Base-by-base conservation (phyloP, 768 basidiomycete species). In the Roridomyces roridus region DNA sequence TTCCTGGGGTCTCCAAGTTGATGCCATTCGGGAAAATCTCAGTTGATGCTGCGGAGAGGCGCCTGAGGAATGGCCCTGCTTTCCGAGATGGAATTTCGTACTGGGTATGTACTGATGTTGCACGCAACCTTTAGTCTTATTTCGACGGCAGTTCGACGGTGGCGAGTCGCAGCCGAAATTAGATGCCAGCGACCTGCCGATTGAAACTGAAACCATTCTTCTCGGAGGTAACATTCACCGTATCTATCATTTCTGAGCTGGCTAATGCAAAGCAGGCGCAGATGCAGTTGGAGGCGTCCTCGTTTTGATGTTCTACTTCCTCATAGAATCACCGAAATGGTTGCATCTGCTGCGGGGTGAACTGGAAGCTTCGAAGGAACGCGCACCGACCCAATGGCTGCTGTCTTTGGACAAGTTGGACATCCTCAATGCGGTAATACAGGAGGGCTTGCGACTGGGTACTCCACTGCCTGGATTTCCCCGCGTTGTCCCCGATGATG, bases 321-420 rank as follows among this genome's bases (percentile, higher is more conserved):
- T 45, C 5, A 23, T 14, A 6, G 39, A 54, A 31, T 31, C 29
- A 18, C 35, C 44, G 12, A 46, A 46, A 18, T 54, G 52, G 52
- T 9, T 85, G 96, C 71, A 97, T 94, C 71, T 96, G 94, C 9
- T 93, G 87, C 72, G 97, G 94, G 90, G 97, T 2, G 44, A 46
- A 28, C 39, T 54, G 17, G 34, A 44, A 21, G 42, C 12, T 8
- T 5, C 21, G 10, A 18, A 23, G 6, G 24, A 26, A 2, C 17
- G 37, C n/a, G 14, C 37, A 3, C 40, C 49, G 10, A 12, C 3
- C 4, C 40, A 40, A 1, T 29, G 4, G 5, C 28, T 42, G 12
- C 28, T 9, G 23, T 7, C 20, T 8, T 31, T 55, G 6, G 54
- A 55, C 12, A 12, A 35, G 15, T 28, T 47, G 12, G 10, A 17